Evolutionary conservation across 768 basidiomycete genomes (phyloP), one percentile per base, ranked within the genome.

Genomic region (Tephrocybe sp.): DNA sequence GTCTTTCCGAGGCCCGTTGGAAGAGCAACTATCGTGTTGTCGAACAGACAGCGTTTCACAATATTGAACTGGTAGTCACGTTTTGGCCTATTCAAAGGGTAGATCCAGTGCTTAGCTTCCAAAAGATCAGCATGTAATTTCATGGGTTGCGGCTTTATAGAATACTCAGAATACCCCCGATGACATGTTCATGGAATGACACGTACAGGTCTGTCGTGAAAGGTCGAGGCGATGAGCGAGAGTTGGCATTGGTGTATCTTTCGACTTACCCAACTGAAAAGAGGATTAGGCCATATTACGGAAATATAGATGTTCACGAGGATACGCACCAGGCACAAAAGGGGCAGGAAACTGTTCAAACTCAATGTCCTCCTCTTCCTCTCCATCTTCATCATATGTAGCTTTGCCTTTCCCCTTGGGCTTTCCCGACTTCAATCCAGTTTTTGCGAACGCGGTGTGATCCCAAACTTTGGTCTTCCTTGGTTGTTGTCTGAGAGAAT

Each of bases 1-100:
- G 97, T 99, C 70, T 99, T 99, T 13, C 97, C 97, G 11, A 98
- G 72, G 38, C 97, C 97, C 0, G 97, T 99, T 1, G 97, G 97
- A 12, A 99, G 71, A 0, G 94, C 88, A 23, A 97, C 94, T 7
- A 99, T 79, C 6, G 91, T 90, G 61, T 99, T 98, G 21, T 97
- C 89, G 60, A 89, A 92, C 19, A 99, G 75, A 58, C 84, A 88
- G 24, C 81, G 76, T 60, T 78, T 83, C 50, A 92, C 87, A 51
- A 99, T 97, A 51, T 97, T 95, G 64, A 78, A 94, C 59, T 99
- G 97, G 61, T 98, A 99, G 57, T 90, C 88, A 54, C 97, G 87
- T 57, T 90, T 88, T 1, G 87, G 82, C 27, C 80, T 76, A 62
- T 98, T 98, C 12, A 88, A 74, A 2, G 97, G 97, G 66, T 86